phyloP scores from a whole-genome alignment of 2,329 filamentous ascomycete genomes.

The Monascus ruber region DNA sequence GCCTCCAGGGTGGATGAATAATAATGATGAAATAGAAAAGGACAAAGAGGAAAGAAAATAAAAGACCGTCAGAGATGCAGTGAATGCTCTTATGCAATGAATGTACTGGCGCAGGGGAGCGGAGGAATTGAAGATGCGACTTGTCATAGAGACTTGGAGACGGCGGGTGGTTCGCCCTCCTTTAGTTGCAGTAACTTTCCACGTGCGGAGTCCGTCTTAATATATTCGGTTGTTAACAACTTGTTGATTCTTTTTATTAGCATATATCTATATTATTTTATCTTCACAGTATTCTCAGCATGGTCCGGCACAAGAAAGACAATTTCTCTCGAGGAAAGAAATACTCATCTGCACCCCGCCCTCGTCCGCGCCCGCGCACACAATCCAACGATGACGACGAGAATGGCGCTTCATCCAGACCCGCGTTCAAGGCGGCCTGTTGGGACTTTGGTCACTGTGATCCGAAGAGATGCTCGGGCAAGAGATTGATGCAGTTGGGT shows the following conservation, averaged over 20 bases:
- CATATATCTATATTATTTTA: neutral
- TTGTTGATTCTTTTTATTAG: neutral
- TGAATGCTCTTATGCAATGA: too few species aligned
- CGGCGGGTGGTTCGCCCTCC: too few species aligned
- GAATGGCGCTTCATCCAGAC: constrained; percentile 22
- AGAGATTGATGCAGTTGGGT: constrained; percentile 81
- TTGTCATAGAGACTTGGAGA: too few species aligned
- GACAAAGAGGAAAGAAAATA: neutral
- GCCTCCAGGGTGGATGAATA: constrained; percentile 61
- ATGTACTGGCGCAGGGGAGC: neutral
- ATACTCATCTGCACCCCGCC: constrained; percentile 45
- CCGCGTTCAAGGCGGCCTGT: constrained; percentile 78
- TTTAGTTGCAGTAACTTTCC: too few species aligned
- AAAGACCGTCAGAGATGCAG: neutral
- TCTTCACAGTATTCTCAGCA: constrained; percentile 25
- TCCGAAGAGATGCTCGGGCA: constrained; percentile 90
- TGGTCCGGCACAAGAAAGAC: constrained; percentile 97
- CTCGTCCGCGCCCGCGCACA: constrained; percentile 35
- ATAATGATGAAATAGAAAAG: constrained; percentile 7
- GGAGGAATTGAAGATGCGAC: too few species aligned
- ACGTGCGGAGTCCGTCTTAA: too few species aligned
- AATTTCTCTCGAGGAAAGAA: constrained; percentile 60
- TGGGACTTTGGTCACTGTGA: constrained; percentile 99
- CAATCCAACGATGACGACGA: constrained; percentile 24
- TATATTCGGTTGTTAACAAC: neutral